Percentiles rank a stretch among this genome's conserved stretches.
Evolutionary conservation across 805 yeast genomes (phyloP).

Genomic region (Metschnikowia lunata): DNA sequence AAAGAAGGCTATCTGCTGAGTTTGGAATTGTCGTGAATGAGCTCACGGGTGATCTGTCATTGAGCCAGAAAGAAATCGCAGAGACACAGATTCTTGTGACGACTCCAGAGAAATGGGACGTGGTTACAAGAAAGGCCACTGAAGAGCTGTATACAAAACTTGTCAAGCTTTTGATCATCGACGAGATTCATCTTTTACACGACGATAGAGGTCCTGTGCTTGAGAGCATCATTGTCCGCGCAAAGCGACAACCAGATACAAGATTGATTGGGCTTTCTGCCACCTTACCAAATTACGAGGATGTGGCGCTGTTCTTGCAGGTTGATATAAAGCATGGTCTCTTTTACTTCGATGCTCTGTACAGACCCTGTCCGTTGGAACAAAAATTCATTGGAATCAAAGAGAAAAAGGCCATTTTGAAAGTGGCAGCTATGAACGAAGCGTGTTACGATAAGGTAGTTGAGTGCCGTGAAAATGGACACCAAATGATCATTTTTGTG

Average conservation of each 20-base stretch:
- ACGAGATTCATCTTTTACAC: slow-evolving; percentile 88
- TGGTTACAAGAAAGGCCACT: slow-evolving; percentile 76
- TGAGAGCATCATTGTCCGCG: slow-evolving; percentile 80
- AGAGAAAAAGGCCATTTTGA: slow-evolving; percentile 74
- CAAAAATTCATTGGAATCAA: slow-evolving; percentile 88
- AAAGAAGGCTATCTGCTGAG: slow-evolving; percentile 54
- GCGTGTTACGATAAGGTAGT: slow-evolving; percentile 75
- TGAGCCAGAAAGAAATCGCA: slow-evolving; percentile 69
- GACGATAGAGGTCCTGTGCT: slow-evolving; percentile 95
- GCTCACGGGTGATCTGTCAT: slow-evolving; percentile 82
- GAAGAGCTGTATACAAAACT: slow-evolving; percentile 61
- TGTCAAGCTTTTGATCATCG: slow-evolving; percentile 73
- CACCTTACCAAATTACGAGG: slow-evolving; percentile 82
- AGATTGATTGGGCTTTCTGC: slow-evolving; percentile 88
- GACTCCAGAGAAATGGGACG: slow-evolving; percentile 98
- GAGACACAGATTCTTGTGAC: slow-evolving; percentile 83
- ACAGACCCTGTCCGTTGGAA: slow-evolving; percentile 87
- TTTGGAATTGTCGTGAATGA: slow-evolving; percentile 76
- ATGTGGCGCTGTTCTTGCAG: slow-evolving; percentile 76
- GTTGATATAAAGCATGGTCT: slow-evolving; percentile 57
- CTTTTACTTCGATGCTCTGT: slow-evolving; percentile 78
- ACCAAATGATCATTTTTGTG: slow-evolving; percentile 85
- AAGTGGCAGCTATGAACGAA: slow-evolving; percentile 78
- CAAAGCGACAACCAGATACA: slow-evolving; percentile 41
- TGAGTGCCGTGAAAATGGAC: slow-evolving; percentile 55